These are phyloP conservation scores for Rhizopogon salebrosus DNA, from an alignment of 768 basidiomycete genomes.

Conservation along the genomic window DNA sequence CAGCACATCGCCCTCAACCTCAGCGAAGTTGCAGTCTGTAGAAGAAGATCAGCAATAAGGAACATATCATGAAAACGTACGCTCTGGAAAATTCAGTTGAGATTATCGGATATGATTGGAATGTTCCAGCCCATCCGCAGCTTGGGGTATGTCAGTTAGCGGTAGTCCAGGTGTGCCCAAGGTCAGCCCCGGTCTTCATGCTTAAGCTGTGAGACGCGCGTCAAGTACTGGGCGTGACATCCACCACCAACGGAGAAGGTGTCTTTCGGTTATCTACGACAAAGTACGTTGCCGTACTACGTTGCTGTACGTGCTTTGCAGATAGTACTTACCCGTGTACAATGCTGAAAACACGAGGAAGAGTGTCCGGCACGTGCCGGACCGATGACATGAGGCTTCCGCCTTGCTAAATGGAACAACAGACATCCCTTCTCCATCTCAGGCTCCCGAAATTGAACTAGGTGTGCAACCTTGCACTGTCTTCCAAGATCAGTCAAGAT, in stretches of 20 bases:
- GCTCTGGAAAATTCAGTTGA: background rate
- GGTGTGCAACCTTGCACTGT: background rate
- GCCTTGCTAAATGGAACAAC: slow-evolving; percentile 5
- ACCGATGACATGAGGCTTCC: slow-evolving; percentile 4
- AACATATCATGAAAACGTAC: background rate
- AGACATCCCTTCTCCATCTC: slow-evolving; percentile 13
- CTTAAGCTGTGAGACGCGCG: no score
- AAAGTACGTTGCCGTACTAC: background rate
- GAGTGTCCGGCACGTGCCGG: slow-evolving; percentile 9
- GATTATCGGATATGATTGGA: background rate
- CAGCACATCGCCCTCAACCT: background rate
- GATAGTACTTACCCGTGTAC: background rate
- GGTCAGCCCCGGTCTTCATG: background rate
- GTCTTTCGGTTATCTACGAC: background rate
- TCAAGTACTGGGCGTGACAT: background rate
- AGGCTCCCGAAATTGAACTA: slow-evolving; percentile 24
- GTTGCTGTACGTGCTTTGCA: background rate
- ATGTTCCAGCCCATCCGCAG: background rate
- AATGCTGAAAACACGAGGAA: slow-evolving; percentile 26
- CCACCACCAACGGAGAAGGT: background rate
- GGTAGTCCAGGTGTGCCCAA: background rate
- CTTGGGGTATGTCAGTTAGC: background rate
- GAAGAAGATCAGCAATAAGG: background rate
- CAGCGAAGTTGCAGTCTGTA: background rate
- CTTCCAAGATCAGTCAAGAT: background rate